phyloP scores from a whole-genome alignment of 208 protist genomes.

The Leishmania aethiopica region DNA sequence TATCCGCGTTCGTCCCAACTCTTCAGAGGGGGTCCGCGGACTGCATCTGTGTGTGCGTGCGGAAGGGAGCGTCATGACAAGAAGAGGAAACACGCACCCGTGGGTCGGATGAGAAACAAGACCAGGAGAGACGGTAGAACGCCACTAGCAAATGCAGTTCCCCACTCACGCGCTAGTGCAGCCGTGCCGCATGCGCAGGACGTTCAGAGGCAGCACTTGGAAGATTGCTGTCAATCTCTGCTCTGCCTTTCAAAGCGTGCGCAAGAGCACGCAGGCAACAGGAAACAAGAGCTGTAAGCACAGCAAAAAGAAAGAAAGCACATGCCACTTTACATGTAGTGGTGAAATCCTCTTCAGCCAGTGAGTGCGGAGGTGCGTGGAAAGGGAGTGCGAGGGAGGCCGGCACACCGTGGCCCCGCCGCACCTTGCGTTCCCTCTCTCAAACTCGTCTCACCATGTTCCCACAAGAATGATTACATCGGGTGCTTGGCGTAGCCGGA shows the following conservation, averaged over 20 bases:
- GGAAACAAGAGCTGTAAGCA: neutral
- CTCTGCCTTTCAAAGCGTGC: neutral
- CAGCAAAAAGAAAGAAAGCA: neutral
- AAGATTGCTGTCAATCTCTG: neutral
- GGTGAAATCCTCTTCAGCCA: neutral
- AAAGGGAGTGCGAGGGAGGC: neutral
- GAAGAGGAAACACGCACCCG: neutral
- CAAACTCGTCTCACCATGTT: neutral
- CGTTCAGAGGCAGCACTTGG: neutral
- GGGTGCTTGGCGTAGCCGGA: conserved; percentile 72
- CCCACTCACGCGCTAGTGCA: neutral
- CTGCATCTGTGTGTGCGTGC: neutral
- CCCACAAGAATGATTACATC: conserved; percentile 36
- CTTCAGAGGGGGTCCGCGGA: neutral
- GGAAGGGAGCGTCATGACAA: neutral
- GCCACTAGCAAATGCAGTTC: neutral
- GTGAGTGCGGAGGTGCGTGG: neutral
- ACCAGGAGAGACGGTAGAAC: neutral
- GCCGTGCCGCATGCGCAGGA: neutral
- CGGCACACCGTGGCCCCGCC: neutral
- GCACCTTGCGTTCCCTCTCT: neutral
- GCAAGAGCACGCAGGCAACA: neutral
- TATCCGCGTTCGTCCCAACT: neutral
- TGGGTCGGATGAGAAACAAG: neutral
- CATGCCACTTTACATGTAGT: neutral